A percentile compares a stretch with the other conserved stretches of the same genome.
Evolutionary conservation across 768 basidiomycete species (phyloP).

Genomic region (Russula ochroleuca): DNA sequence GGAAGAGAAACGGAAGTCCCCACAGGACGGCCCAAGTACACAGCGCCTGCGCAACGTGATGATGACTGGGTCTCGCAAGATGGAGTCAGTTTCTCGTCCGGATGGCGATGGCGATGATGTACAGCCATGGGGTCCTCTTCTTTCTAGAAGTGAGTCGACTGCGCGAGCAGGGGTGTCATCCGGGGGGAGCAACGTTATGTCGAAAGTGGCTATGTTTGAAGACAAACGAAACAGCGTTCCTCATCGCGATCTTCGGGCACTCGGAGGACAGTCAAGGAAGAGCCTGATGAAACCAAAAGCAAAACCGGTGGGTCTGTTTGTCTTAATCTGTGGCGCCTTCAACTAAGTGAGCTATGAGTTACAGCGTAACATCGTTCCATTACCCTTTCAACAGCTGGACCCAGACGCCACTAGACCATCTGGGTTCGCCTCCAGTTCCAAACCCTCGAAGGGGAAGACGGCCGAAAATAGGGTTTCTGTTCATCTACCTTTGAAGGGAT

Average conservation of each 20-base stretch:
- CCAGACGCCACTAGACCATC: slow-evolving; percentile 7
- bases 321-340: background rate
- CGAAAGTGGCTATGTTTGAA: background rate
- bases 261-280: slow-evolving; percentile 1
- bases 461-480: background rate
- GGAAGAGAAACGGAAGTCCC: background rate
- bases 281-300: slow-evolving; percentile 14
- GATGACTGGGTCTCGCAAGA: background rate
- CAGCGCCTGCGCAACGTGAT: slow-evolving; percentile 9
- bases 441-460: slow-evolving; percentile 1
- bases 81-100: background rate
- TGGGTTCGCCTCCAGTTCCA: slow-evolving; percentile 6
- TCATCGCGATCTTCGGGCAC: background rate
- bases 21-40: slow-evolving; percentile 17
- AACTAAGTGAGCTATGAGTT: slow-evolving; percentile 5
- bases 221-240: fast-evolving
- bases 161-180: background rate
- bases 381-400: background rate
- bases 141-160: background rate
- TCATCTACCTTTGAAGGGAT: slow-evolving; percentile 12
- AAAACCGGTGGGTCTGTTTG: slow-evolving; percentile 7
- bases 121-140: background rate
- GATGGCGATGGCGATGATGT: background rate
- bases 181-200: background rate
- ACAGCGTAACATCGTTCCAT: background rate